Conservation (phyloP, 108 stramenopile genomes). For the Skeletonema grethae region DNA sequence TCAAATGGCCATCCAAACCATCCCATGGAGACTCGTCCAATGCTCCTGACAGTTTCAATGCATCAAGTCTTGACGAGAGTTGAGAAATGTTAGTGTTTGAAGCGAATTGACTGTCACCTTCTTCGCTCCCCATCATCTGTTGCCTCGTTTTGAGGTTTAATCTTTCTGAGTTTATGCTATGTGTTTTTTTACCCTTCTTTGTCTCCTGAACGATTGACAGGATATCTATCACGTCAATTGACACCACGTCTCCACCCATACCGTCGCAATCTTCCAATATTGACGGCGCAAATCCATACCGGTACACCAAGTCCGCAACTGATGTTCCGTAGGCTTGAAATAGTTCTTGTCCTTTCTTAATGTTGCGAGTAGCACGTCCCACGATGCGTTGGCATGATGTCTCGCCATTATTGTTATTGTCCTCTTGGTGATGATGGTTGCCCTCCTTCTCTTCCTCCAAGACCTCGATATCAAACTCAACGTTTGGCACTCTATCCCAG, state of each 20-base stretch:
- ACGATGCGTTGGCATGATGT: slow-evolving; percentile 5
- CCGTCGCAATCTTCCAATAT: background rate
- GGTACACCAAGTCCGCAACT: slow-evolving; percentile 28
- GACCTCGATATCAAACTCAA: slow-evolving; percentile 32
- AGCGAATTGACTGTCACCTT: background rate
- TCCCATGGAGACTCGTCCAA: slow-evolving; percentile 36
- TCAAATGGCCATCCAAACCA: slow-evolving; percentile 18
- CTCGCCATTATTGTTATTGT: background rate
- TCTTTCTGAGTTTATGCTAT: slow-evolving; percentile 5
- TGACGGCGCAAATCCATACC: slow-evolving; percentile 25
- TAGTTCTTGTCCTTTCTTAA: slow-evolving; percentile 19
- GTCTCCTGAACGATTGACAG: slow-evolving; percentile 3
- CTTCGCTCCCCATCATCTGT: background rate
- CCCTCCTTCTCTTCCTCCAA: background rate
- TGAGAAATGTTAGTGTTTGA: slow-evolving; percentile 8
- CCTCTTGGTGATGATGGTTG: background rate
- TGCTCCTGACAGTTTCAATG: slow-evolving; percentile 24
- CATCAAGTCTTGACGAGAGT: slow-evolving; percentile 17
- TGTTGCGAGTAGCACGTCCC: slow-evolving; percentile 9
- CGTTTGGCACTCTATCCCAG: slow-evolving; percentile 18
- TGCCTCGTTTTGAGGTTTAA: background rate
- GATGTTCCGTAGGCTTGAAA: slow-evolving; percentile 29
- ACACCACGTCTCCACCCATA: slow-evolving; percentile 22
- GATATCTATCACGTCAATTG: slow-evolving; percentile 16
- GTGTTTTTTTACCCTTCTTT: background rate